These are phyloP conservation scores for Populus deltoides DNA, from an alignment of 345 rosid species.

Conservation along the genomic window DNA sequence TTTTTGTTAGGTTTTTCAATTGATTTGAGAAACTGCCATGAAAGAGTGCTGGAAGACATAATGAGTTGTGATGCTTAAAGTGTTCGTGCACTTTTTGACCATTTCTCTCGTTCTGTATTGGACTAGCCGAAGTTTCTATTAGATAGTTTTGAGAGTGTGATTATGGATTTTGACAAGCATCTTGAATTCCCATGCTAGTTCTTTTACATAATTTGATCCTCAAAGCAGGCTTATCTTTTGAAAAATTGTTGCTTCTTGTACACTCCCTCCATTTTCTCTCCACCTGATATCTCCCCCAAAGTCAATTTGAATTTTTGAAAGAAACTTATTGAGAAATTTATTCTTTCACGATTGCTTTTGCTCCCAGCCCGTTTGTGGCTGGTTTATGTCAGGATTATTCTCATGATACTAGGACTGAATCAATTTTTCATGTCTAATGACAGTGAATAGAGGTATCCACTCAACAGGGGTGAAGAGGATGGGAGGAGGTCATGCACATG, in stretches of 20 bases:
- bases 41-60: background rate
- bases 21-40: background rate
- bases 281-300: background rate
- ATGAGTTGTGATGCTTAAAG: background rate
- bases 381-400: background rate
- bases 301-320: background rate
- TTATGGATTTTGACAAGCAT: background rate
- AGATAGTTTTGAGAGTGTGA: background rate
- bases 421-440: background rate
- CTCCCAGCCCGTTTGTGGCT: background rate
- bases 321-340: background rate
- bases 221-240: background rate
- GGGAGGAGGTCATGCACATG: slow-evolving; percentile 68
- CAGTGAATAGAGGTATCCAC: slow-evolving; percentile 37
- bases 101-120: background rate
- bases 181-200: background rate
- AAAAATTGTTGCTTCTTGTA: background rate
- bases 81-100: background rate
- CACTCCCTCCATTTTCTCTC: too few species aligned
- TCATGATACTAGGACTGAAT: background rate
- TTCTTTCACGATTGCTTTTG: background rate
- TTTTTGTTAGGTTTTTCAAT: background rate
- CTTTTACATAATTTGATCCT: background rate
- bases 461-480: slow-evolving; percentile 76
- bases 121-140: background rate